phyloP scores from a whole-genome alignment of 31 red algal species.

The Asparagopsis taxiformis region DNA sequence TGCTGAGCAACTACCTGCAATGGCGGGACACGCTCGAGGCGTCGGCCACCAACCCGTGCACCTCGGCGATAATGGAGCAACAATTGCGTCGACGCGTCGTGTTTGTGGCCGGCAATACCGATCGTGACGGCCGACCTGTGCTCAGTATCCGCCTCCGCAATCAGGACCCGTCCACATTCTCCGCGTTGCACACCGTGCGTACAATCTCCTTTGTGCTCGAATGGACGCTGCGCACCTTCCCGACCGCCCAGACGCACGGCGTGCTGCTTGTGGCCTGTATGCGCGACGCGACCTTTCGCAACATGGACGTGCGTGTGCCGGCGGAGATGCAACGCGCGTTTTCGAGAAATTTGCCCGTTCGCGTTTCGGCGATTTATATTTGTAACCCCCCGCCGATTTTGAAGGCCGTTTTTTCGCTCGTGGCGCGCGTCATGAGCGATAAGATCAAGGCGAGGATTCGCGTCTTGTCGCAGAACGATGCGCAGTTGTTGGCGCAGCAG shows the following conservation, averaged over 20 bases:
- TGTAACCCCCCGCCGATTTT: constrained; percentile 30
- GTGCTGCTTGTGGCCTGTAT: constrained; percentile 32
- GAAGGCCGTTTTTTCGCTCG: constrained; percentile 11
- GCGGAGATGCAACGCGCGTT: constrained; percentile 31
- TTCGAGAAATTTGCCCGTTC: constrained; percentile 35
- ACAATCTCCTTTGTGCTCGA: constrained; percentile 35
- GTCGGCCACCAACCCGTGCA: neutral
- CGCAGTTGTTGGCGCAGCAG: constrained; percentile 13
- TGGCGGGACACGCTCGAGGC: constrained; percentile 8
- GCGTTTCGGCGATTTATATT: constrained; percentile 40
- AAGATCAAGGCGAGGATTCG: constrained; percentile 42
- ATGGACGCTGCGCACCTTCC: constrained; percentile 35
- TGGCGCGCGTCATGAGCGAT: constrained; percentile 15
- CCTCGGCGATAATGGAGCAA: neutral
- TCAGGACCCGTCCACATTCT: constrained; percentile 20
- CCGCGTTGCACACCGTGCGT: constrained; percentile 31
- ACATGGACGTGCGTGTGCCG: constrained; percentile 37
- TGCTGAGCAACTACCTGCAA: constrained; percentile 12
- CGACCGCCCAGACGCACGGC: constrained; percentile 38
- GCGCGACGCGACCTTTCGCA: constrained; percentile 9
- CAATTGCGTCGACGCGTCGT: constrained; percentile 14
- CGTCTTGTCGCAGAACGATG: constrained; percentile 10
- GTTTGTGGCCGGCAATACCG: constrained; percentile 23
- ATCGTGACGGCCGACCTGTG: constrained; percentile 32
- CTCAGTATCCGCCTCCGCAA: constrained; percentile 16